Evolutionary conservation across 2,329 filamentous ascomycete species (phyloP).

Genomic region (Dichotomopilus funicola): DNA sequence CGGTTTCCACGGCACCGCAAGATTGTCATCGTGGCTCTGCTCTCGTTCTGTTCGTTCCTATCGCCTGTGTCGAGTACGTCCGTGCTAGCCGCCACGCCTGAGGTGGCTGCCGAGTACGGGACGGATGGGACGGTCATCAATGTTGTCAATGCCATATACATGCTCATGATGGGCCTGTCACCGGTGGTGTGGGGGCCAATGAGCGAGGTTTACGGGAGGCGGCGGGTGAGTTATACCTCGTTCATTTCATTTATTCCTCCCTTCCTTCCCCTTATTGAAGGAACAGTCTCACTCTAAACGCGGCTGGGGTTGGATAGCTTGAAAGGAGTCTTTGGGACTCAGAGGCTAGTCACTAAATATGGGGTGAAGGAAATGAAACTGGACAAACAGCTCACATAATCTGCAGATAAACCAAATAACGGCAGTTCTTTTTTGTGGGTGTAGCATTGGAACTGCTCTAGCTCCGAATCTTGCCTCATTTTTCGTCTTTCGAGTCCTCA

Average conservation of each 20-base stretch:
- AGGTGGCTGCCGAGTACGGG: slow-evolving; percentile 53
- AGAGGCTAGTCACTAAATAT: background rate
- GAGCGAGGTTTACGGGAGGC: slow-evolving; percentile 50
- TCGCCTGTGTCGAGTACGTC: slow-evolving; percentile 63
- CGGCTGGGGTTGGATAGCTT: too few relatives aligned
- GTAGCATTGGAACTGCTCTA: slow-evolving; percentile 59
- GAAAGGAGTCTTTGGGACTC: background rate
- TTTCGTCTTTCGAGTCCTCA: slow-evolving; percentile 63
- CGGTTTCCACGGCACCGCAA: slow-evolving; percentile 57
- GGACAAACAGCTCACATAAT: background rate
- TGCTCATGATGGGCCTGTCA: slow-evolving; percentile 63
- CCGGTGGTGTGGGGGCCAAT: slow-evolving; percentile 62
- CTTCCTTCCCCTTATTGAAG: background rate
- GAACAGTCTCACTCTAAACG: too few relatives aligned
- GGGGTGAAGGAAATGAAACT: background rate
- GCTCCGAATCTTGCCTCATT: slow-evolving; percentile 59
- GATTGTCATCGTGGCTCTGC: slow-evolving; percentile 56
- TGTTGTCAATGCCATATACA: slow-evolving; percentile 61
- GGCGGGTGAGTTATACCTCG: slow-evolving; percentile 33
- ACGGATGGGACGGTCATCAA: slow-evolving; percentile 60
- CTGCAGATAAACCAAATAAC: slow-evolving; percentile 47
- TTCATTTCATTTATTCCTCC: background rate
- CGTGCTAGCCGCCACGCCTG: slow-evolving; percentile 58
- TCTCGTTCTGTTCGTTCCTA: slow-evolving; percentile 70
- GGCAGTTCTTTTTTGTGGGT: slow-evolving; percentile 53